phyloP scores from a whole-genome alignment of 2,329 filamentous ascomycete species.

The Lanzia echinophila region DNA sequence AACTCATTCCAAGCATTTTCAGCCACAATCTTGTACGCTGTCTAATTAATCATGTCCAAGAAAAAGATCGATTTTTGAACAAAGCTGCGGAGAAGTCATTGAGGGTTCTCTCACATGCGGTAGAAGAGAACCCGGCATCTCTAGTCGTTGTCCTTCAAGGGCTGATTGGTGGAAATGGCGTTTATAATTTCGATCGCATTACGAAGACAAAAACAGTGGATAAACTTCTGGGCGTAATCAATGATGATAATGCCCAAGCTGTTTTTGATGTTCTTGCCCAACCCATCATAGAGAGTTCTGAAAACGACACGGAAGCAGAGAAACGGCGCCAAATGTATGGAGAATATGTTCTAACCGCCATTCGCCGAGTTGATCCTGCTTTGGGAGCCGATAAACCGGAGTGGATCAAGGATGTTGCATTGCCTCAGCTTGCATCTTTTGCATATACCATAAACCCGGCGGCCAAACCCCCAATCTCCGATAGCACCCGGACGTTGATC shows the following conservation, averaged over 20 bases:
- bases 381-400: slow-evolving; percentile 14
- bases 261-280: slow-evolving; percentile 44
- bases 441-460: slow-evolving; percentile 45
- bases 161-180: slow-evolving; percentile 63
- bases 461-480: slow-evolving; percentile 40
- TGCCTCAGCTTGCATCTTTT: slow-evolving; percentile 40
- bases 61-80: slow-evolving; percentile 72
- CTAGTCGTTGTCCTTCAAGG: slow-evolving; percentile 56
- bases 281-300: slow-evolving; percentile 32
- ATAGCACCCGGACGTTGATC: slow-evolving; percentile 48
- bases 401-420: slow-evolving; percentile 23
- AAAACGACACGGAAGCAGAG: slow-evolving; percentile 24
- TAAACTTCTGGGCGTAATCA: slow-evolving; percentile 34
- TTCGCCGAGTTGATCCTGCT: slow-evolving; percentile 23
- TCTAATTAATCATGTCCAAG: slow-evolving; percentile 74
- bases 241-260: slow-evolving; percentile 27
- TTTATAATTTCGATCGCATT: slow-evolving; percentile 75
- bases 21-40: slow-evolving; percentile 77
- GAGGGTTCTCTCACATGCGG: slow-evolving; percentile 61
- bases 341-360: slow-evolving; percentile 28
- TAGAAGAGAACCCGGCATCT: slow-evolving; percentile 52
- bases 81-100: slow-evolving; percentile 69
- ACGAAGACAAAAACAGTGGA: slow-evolving; percentile 84
- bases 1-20: slow-evolving; percentile 57
- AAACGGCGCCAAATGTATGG: slow-evolving; percentile 27